These are phyloP conservation scores for Kwoniella heveanensis DNA, from an alignment of 768 basidiomycete species.

Conservation along the genomic window DNA sequence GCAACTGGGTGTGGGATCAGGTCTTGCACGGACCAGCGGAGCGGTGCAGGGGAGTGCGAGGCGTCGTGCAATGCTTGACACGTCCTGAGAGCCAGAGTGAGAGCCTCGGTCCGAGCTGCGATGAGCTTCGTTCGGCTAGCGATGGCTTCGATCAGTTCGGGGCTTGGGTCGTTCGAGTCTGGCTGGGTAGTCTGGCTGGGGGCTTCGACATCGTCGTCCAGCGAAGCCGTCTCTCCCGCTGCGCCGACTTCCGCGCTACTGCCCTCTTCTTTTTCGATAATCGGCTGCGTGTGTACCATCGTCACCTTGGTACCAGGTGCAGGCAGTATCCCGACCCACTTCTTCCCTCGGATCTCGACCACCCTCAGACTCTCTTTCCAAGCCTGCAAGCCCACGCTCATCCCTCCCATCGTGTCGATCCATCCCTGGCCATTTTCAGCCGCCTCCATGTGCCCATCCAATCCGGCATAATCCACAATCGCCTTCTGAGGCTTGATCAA, in stretches of 20 bases:
- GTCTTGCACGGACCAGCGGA: conserved; percentile 8
- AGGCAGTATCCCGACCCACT: conserved; percentile 15
- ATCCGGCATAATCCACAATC: conserved; percentile 3
- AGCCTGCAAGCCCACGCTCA: conserved; percentile 10
- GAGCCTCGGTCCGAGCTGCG: background rate
- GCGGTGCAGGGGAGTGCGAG: background rate
- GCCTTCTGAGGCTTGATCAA: conserved; percentile 11
- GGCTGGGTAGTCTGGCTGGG: background rate
- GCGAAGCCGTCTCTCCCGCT: background rate
- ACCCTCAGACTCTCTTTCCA: conserved; percentile 10
- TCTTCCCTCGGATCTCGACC: conserved; percentile 8
- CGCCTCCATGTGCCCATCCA: background rate
- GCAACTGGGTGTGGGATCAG: conserved; percentile 5
- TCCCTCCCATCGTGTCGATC: conserved; percentile 14
- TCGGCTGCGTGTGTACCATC: conserved; percentile 18
- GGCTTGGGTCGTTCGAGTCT: background rate
- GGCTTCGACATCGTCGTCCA: background rate
- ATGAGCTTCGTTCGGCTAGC: conserved; percentile 10
- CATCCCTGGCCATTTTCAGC: conserved; percentile 3
- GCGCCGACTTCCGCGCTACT: too few relatives aligned
- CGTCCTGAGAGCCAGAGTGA: conserved; percentile 7
- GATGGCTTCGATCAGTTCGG: background rate
- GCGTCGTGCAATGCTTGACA: conserved; percentile 9
- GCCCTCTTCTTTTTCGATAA: too few relatives aligned
- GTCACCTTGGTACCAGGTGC: conserved; percentile 2